A percentile compares a stretch with the other conserved stretches of the same genome.
phyloP scores from a whole-genome alignment of 164 flowering plant genomes.

The Vitis cinerea region DNA sequence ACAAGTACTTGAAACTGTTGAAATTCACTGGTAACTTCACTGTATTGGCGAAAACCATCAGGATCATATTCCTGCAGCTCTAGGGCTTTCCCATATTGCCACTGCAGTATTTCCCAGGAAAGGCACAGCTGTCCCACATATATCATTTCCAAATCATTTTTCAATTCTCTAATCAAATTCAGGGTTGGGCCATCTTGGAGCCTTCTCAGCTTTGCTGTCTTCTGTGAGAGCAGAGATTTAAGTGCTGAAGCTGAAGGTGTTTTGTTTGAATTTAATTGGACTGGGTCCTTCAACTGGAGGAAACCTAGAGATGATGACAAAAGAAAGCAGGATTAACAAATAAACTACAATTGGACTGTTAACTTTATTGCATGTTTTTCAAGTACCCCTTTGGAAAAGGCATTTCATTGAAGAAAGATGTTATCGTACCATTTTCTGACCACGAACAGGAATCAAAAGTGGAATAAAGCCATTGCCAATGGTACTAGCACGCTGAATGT shows the following conservation, averaged over 20 bases:
- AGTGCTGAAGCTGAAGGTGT: constrained; percentile 26
- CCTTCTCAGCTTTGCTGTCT: constrained; percentile 25
- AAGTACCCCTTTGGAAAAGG: too few relatives aligned
- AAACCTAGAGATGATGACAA: constrained; percentile 45
- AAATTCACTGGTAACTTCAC: constrained; percentile 61
- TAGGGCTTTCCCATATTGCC: constrained; percentile 60
- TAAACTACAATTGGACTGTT: too few relatives aligned
- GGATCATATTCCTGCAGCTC: constrained; percentile 48
- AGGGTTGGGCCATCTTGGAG: constrained; percentile 34
- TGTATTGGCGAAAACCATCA: constrained; percentile 38
- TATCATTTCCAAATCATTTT: constrained; percentile 61
- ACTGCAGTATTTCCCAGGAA: constrained; percentile 88
- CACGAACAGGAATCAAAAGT: neutral
- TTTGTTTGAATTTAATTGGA: constrained; percentile 15
- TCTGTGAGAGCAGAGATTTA: constrained; percentile 32
- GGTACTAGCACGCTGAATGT: neutral
- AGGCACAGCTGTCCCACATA: constrained; percentile 86
- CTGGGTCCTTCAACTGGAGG: constrained; percentile 54
- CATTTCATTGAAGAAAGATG: neutral
- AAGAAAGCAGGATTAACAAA: neutral
- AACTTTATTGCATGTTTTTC: too few relatives aligned
- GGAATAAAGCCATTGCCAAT: neutral
- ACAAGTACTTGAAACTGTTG: constrained; percentile 78
- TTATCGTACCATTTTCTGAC: neutral
- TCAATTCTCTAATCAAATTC: constrained; percentile 44